phyloP scores from a whole-genome alignment of 306 rosid species.

The Styphnolobium japonicum region DNA sequence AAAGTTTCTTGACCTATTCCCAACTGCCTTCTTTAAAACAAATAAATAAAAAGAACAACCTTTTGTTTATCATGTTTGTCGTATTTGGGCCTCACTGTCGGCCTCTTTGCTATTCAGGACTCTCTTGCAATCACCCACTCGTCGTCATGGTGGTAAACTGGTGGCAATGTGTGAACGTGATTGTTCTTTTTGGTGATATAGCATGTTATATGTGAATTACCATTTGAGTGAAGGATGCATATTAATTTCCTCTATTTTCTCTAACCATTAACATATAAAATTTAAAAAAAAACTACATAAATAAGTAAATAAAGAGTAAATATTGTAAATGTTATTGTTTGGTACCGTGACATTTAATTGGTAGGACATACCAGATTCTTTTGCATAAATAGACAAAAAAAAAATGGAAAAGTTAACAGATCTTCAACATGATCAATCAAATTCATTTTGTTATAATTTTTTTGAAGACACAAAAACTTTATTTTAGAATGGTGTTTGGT shows the following conservation, averaged over 20 bases:
- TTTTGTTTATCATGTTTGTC: background rate
- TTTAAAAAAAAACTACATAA: no score
- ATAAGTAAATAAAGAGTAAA: no score
- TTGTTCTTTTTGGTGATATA: background rate
- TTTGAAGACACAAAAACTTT: no score
- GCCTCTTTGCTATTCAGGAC: background rate
- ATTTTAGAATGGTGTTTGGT: no score
- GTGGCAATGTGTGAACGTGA: background rate
- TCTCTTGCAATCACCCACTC: background rate
- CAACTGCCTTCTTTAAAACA: background rate
- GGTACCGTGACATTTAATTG: no score
- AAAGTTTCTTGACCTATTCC: background rate
- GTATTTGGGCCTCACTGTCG: background rate
- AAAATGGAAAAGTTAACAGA: no score
- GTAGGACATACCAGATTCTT: no score
- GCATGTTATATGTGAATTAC: background rate
- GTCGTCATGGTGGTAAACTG: background rate
- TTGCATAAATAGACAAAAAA: no score
- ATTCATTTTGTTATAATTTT: no score
- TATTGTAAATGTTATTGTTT: no score
- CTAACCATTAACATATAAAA: no score
- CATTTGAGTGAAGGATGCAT: background rate
- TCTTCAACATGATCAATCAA: no score
- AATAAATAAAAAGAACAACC: background rate
- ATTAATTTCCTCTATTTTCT: background rate